Conservation (phyloP, 2,329 filamentous ascomycete species). For the Septoria linicola region DNA sequence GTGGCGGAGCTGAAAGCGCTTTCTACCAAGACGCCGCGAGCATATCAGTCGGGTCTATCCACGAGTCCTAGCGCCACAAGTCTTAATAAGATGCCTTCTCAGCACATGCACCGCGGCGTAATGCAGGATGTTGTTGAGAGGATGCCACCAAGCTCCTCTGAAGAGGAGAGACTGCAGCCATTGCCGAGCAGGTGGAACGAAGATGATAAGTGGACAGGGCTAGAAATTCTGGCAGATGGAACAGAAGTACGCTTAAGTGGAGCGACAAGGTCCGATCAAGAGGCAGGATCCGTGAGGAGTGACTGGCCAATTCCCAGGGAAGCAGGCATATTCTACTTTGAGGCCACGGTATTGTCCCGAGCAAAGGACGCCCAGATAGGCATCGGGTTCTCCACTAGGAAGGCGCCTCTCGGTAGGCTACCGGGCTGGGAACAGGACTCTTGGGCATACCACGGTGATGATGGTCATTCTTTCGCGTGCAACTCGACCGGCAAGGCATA, state of each 20-base stretch:
- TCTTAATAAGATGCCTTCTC: constrained; percentile 61
- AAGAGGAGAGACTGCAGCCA: constrained; percentile 62
- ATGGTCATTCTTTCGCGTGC: constrained; percentile 62
- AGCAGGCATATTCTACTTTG: constrained; percentile 93
- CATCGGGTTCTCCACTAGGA: constrained; percentile 60
- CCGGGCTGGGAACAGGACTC: constrained; percentile 66
- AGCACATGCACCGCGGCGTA: constrained; percentile 66
- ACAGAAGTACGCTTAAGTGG: constrained; percentile 66
- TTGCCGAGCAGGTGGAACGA: constrained; percentile 82
- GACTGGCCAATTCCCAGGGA: constrained; percentile 85
- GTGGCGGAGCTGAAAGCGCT: constrained; percentile 32
- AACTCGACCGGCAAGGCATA: constrained; percentile 58
- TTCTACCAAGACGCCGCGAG: constrained; percentile 15
- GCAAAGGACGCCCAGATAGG: constrained; percentile 61
- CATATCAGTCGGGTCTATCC: constrained; percentile 44
- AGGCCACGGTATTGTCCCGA: constrained; percentile 66
- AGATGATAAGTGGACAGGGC: constrained; percentile 67
- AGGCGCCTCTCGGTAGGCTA: constrained; percentile 59
- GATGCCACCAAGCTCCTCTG: constrained; percentile 51
- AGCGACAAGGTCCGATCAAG: constrained; percentile 60
- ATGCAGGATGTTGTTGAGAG: constrained; percentile 83
- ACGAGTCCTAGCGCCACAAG: constrained; percentile 58
- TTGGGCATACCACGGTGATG: constrained; percentile 67
- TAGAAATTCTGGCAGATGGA: constrained; percentile 75
- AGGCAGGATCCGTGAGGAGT: constrained; percentile 78